phyloP scores from a whole-genome alignment of 2,329 filamentous ascomycete genomes.

The Teratosphaeria epicoccoides region DNA sequence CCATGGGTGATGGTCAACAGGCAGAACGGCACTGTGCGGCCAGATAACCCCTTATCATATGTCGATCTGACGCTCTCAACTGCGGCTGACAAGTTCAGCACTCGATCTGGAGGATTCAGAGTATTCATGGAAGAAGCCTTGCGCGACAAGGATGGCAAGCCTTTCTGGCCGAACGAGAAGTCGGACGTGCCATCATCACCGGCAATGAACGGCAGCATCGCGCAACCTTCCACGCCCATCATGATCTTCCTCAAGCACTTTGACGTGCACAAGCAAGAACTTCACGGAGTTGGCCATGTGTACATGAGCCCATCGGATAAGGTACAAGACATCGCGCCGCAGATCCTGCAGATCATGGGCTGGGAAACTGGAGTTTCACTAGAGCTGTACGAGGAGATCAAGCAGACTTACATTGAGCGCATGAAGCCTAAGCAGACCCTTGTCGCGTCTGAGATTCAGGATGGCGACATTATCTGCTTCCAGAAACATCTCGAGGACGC shows the following conservation, averaged over 20 bases:
- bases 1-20: slow-evolving; percentile 98
- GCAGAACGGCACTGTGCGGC: slow-evolving; percentile 91
- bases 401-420: slow-evolving; percentile 90
- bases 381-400: slow-evolving; percentile 89
- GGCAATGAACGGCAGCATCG: slow-evolving; percentile 32
- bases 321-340: slow-evolving; percentile 69
- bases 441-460: slow-evolving; percentile 85
- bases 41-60: slow-evolving; percentile 77
- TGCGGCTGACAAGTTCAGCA: slow-evolving; percentile 57
- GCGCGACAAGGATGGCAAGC: slow-evolving; percentile 57
- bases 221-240: slow-evolving; percentile 44
- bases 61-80: slow-evolving; percentile 58
- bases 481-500: slow-evolving; percentile 51
- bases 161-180: slow-evolving; percentile 58
- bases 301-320: slow-evolving; percentile 84
- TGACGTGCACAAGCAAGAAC: slow-evolving; percentile 61
- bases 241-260: slow-evolving; percentile 91
- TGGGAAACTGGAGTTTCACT: slow-evolving; percentile 60
- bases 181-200: slow-evolving; percentile 39
- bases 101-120: slow-evolving; percentile 56
- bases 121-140: slow-evolving; percentile 78
- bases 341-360: slow-evolving; percentile 71
- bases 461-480: slow-evolving; percentile 94
- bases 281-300: slow-evolving; percentile 69
- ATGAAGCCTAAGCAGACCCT: slow-evolving; percentile 87